A percentile compares a stretch with the other conserved stretches of the same genome.
These are phyloP conservation scores for Citrus maxima DNA, from an alignment of 345 rosid species.

Conservation along the genomic window DNA sequence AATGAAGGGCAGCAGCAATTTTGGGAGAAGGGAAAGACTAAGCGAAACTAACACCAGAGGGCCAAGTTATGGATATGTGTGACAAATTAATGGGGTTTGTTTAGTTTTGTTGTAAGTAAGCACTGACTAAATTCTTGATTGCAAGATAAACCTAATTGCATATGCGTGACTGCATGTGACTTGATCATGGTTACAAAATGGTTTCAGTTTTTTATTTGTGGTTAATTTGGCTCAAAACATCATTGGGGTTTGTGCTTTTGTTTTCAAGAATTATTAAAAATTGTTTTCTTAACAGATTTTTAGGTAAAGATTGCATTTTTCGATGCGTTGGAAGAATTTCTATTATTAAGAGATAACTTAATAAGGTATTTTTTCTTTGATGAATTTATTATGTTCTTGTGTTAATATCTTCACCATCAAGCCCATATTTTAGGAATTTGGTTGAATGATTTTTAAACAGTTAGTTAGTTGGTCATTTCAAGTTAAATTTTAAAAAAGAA, in stretches of 20 bases:
- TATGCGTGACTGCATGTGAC: conserved; percentile 8
- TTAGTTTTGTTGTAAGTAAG: background rate
- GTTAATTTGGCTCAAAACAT: background rate
- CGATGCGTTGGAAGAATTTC: no score
- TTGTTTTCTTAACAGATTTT: background rate
- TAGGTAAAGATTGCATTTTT: background rate
- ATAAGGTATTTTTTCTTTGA: background rate
- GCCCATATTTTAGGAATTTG: no score
- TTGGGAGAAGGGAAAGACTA: conserved; percentile 26
- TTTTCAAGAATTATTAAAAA: background rate
- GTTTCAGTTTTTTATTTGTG: background rate
- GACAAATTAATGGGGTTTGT: background rate
- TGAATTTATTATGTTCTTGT: background rate
- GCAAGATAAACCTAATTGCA: conserved; percentile 5
- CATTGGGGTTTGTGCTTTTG: background rate
- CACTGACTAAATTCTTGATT: conserved; percentile 5
- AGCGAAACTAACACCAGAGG: background rate
- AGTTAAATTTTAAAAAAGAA: no score
- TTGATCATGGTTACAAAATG: background rate
- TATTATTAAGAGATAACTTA: background rate
- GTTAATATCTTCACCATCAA: background rate
- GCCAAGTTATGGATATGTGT: background rate
- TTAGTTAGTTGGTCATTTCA: no score
- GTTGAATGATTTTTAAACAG: no score
- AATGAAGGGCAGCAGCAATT: conserved; percentile 22